Evolutionary conservation across 345 rosid genomes (phyloP).

Genomic region (Acer yangbiense): DNA sequence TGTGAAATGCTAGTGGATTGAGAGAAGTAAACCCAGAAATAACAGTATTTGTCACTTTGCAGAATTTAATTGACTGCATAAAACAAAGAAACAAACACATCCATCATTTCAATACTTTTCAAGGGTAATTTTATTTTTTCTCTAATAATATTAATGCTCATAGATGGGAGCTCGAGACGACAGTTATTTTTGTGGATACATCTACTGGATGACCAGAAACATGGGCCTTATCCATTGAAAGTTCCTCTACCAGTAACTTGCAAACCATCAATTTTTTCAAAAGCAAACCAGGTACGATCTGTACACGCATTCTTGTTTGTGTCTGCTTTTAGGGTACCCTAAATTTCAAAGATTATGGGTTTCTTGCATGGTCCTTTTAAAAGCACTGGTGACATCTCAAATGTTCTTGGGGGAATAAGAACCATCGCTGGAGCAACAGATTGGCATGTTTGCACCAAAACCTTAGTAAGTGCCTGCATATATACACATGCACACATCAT

Average conservation of each 20-base stretch:
- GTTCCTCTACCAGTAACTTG: conserved; percentile 56
- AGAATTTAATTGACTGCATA: conserved; percentile 50
- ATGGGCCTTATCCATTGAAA: conserved; percentile 66
- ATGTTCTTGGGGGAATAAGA: conserved; percentile 48
- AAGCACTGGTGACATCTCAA: conserved; percentile 42
- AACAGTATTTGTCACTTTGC: conserved; percentile 29
- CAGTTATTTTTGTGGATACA: conserved; percentile 37
- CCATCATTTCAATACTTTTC: neutral
- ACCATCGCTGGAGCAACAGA: conserved; percentile 45
- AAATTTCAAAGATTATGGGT: conserved; percentile 42
- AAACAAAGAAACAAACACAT: neutral
- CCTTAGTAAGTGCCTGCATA: conserved; percentile 48
- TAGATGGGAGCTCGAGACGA: conserved; percentile 44
- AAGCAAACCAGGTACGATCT: conserved; percentile 40
- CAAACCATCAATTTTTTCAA: conserved; percentile 47
- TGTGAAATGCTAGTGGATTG: conserved; percentile 62
- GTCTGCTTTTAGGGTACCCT: conserved; percentile 49
- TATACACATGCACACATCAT: neutral
- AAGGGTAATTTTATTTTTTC: neutral
- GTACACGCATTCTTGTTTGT: conserved; percentile 34
- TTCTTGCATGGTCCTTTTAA: conserved; percentile 64
- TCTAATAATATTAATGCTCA: conserved; percentile 18
- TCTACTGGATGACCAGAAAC: conserved; percentile 45
- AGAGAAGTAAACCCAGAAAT: conserved; percentile 39
- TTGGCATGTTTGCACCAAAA: conserved; percentile 60